A percentile compares a stretch with the other conserved stretches of the same genome.
Conservation (phyloP, 1,139 yeast genomes). For the Yamadazyma mexicana region DNA sequence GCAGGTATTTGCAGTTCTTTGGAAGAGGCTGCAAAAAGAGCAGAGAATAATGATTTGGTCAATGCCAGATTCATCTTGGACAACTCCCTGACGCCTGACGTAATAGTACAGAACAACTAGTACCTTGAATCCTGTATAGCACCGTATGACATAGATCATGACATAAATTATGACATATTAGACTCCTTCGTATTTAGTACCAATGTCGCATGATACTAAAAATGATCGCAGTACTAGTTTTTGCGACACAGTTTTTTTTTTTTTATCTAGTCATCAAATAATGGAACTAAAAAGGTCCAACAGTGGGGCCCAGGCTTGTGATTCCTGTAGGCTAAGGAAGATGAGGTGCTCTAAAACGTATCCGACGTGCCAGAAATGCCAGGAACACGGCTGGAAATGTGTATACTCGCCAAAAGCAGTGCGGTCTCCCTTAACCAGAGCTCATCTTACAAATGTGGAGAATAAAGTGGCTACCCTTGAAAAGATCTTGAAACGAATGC, state of each 20-base stretch:
- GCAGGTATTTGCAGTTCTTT: slow-evolving; percentile 62
- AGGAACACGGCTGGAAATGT: slow-evolving; percentile 29
- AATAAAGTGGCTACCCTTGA: slow-evolving; percentile 19
- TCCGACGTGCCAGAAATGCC: slow-evolving; percentile 28
- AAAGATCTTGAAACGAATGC: slow-evolving; percentile 16
- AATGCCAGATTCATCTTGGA: slow-evolving; percentile 61
- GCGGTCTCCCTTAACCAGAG: slow-evolving; percentile 28
- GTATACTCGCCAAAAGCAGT: slow-evolving; percentile 26
- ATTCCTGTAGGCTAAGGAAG: slow-evolving; percentile 27
- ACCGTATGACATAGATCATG: neutral
- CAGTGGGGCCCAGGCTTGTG: slow-evolving; percentile 21
- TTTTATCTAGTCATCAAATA: neutral
- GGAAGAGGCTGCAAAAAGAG: slow-evolving; percentile 64
- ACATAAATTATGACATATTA: too few relatives aligned
- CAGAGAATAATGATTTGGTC: slow-evolving; percentile 64
- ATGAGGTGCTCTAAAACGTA: slow-evolving; percentile 28
- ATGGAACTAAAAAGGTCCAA: slow-evolving; percentile 1
- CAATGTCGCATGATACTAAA: too few relatives aligned
- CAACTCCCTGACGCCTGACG: slow-evolving; percentile 32
- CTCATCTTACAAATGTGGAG: slow-evolving; percentile 27
- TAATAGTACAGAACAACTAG: slow-evolving; percentile 14
- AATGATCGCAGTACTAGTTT: too few relatives aligned
- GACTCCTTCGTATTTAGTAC: too few relatives aligned
- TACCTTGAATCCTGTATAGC: neutral
- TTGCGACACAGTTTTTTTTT: neutral